Conservation (phyloP, 345 rosid species). For the Eucalyptus tenuipes region DNA sequence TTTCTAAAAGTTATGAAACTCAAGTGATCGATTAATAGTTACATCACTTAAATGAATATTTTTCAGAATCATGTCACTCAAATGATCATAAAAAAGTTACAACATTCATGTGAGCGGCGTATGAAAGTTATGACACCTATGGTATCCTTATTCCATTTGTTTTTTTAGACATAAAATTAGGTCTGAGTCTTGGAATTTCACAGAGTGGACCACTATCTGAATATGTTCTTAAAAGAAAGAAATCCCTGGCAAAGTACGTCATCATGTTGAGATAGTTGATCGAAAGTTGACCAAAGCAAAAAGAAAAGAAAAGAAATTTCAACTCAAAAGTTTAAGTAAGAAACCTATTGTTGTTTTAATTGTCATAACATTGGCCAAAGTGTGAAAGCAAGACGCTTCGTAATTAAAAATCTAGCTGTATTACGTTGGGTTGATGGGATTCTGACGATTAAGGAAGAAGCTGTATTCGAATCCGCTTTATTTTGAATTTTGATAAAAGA, state of each 20-base stretch:
- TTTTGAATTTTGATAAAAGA: neutral
- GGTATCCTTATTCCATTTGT: neutral
- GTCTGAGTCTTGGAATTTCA: neutral
- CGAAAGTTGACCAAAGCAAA: neutral
- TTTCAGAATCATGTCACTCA: neutral
- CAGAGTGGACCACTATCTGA: neutral
- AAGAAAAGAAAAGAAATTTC: neutral
- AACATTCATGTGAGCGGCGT: fast-evolving
- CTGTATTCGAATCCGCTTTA: neutral
- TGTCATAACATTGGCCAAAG: neutral
- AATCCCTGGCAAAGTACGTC: neutral
- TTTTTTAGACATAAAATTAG: neutral
- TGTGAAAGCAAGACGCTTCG: neutral
- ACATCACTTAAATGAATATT: neutral
- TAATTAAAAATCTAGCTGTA: neutral
- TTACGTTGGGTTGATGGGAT: neutral
- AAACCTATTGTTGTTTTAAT: neutral
- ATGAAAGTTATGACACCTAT: neutral
- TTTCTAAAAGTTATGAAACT: neutral
- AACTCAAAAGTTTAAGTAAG: neutral
- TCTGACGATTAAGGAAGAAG: neutral
- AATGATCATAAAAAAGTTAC: neutral
- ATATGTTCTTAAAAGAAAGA: neutral
- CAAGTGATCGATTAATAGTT: neutral
- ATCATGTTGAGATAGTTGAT: neutral